Evolutionary conservation across 495 filamentous ascomycete species (phyloP), one percentile per base, ranked within the genome.

Genomic region (Daldinia loculata): DNA sequence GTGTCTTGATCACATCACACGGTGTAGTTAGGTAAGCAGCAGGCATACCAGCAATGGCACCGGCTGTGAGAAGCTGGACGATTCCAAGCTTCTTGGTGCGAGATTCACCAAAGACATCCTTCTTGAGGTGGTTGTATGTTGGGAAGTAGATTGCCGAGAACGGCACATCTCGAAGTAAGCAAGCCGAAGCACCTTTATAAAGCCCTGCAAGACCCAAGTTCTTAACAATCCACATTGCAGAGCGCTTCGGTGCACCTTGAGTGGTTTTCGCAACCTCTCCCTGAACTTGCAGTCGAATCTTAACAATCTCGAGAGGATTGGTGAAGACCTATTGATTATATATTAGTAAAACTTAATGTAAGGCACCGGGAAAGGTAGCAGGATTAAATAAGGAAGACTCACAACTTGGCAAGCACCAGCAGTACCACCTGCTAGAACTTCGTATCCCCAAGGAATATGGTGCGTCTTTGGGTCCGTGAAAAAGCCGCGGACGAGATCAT

Each of bases 71-170:
- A 60, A 99, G 91, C 80, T 98, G 95, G 24, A 97, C 69, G 56
- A 99, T 87, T 34, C 95, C 94, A 45, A 99, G 92, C 78, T 93
- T 94, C 83, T 97, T 93, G 52, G 88, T 92, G n/a, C 85, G 85
- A 11, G 89, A 88, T 80, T 99, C 95, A 80, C 95, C 95, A 74
- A 98, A 98, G 76, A 92, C 85, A 80, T 97, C 95, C 74, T 88
- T 86, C 84, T 99, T 99, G 58, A 99, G 82, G 78, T 99, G 95
- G 67, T 88, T 90, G 82, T 99, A 99, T 22, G 93, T 92, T 9
- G 96, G 95, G 89, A 99, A 99, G 83, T 99, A 99, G 76, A 99
- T 99, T 65, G 93, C 94, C 50, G 94, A 97, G 84, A 99, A 99
- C 3, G 95, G 95, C 5, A 98, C 92, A 78, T 98, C 95, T 63